These are phyloP conservation scores for Apophysomyces ossiformis DNA, from an alignment of 371 early-diverging fungal species.

Conservation along the genomic window DNA sequence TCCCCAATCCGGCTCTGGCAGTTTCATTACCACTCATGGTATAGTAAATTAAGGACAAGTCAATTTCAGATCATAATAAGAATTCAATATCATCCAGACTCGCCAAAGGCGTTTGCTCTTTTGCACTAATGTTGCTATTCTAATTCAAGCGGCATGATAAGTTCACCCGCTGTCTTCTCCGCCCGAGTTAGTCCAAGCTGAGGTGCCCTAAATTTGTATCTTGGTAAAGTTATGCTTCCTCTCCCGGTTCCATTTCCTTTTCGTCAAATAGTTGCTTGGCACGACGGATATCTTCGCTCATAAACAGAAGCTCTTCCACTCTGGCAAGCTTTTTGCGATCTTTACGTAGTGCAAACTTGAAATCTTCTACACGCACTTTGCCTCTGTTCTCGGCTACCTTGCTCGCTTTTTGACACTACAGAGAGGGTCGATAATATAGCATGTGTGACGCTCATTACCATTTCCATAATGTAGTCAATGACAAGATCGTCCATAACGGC, in stretches of 20 bases:
- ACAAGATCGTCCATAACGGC: conserved; percentile 95
- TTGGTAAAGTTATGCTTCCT: conserved; percentile 16
- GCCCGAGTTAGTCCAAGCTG: no score
- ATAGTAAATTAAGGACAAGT: no score
- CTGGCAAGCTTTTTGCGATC: conserved; percentile 97
- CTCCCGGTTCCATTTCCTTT: conserved; percentile 55
- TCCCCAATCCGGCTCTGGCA: no score
- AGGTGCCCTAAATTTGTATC: no score
- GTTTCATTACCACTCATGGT: no score
- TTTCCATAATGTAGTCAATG: conserved; percentile 87
- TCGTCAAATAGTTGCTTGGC: conserved; percentile 79
- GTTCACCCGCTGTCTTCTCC: no score
- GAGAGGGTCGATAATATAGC: neutral
- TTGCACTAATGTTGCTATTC: no score
- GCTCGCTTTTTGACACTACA: conserved; percentile 77
- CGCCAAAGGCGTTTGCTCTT: no score
- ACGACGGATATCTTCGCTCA: conserved; percentile 93
- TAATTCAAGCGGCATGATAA: no score
- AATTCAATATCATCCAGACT: no score
- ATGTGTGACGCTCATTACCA: conserved; percentile 56
- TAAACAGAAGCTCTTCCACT: conserved; percentile 93
- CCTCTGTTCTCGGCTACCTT: conserved; percentile 64
- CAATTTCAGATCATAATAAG: no score
- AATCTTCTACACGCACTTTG: conserved; percentile 92
- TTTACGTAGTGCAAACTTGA: conserved; percentile 89